Conservation (phyloP, 2,329 filamentous ascomycete genomes). For the Cladobotryum mycophilum region DNA sequence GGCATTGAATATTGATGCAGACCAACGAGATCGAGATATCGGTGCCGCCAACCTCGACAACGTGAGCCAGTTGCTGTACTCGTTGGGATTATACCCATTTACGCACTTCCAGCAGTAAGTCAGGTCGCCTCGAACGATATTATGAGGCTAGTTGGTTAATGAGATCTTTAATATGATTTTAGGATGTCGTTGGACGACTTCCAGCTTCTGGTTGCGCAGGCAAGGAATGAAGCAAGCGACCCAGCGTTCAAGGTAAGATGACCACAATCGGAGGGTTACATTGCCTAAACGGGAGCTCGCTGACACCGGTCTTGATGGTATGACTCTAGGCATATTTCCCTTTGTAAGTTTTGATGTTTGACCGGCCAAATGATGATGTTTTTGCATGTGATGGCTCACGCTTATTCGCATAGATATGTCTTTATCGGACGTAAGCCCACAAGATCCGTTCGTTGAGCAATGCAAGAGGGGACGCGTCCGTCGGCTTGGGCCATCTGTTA, state of each 20-base stretch:
- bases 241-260: constrained; percentile 48
- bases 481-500: no score
- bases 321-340: constrained; percentile 51
- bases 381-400: constrained; percentile 3
- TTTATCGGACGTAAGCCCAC: constrained; percentile 53
- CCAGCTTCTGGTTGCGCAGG: constrained; percentile 49
- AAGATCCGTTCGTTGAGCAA: no score
- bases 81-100: constrained; percentile 51
- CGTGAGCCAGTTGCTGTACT: constrained; percentile 47
- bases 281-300: not conserved
- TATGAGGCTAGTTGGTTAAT: not conserved
- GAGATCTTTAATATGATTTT: constrained; percentile 6
- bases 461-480: no score
- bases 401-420: constrained; percentile 43
- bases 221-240: constrained; percentile 47
- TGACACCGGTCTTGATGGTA: constrained; percentile 1
- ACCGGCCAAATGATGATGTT: no score
- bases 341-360: constrained; percentile 40
- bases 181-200: constrained; percentile 55
- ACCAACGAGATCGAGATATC: constrained; percentile 45
- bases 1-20: constrained; percentile 26
- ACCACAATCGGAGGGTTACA: not conserved
- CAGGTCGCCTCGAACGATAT: not conserved
- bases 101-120: constrained; percentile 43
- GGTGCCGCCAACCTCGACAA: constrained; percentile 49